Evolutionary conservation across 345 rosid genomes (phyloP).

Genomic region (Ailanthus altissimus): DNA sequence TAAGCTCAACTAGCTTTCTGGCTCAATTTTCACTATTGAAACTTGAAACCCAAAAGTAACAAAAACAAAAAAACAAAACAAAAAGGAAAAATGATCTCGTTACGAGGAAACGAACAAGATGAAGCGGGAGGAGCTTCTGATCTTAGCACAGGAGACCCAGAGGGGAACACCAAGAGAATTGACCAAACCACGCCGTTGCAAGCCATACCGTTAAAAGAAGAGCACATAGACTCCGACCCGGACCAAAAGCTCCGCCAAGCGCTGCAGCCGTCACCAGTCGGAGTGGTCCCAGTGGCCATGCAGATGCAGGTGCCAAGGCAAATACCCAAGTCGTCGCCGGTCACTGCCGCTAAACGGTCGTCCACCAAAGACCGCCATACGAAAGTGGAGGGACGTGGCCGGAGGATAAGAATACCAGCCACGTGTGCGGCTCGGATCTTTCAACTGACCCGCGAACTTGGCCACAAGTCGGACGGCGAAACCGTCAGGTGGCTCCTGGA

Average conservation of each 20-base stretch:
- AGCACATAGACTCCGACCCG: constrained; percentile 37
- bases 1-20: neutral
- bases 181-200: constrained; percentile 26
- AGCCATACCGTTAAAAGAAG: constrained; percentile 40
- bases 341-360: constrained; percentile 33
- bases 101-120: constrained; percentile 12
- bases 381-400: constrained; percentile 58
- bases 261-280: constrained; percentile 9
- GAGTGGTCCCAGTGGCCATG: constrained; percentile 32
- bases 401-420: constrained; percentile 62
- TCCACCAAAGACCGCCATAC: constrained; percentile 62
- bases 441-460: constrained; percentile 48
- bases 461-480: constrained; percentile 55
- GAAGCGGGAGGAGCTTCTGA: constrained; percentile 42
- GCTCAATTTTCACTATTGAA: neutral
- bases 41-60: neutral
- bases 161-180: neutral
- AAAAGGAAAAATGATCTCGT: constrained; percentile 15
- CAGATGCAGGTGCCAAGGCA: constrained; percentile 26
- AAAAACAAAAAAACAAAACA: no score
- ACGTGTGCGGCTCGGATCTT: constrained; percentile 56
- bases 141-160: constrained; percentile 42
- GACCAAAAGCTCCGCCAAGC: constrained; percentile 17
- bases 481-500: constrained; percentile 55
- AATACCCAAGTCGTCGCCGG: constrained; percentile 15